Evolutionary conservation across 2,329 filamentous ascomycete species (phyloP).

Genomic region (Coniochaeta hoffmannii): DNA sequence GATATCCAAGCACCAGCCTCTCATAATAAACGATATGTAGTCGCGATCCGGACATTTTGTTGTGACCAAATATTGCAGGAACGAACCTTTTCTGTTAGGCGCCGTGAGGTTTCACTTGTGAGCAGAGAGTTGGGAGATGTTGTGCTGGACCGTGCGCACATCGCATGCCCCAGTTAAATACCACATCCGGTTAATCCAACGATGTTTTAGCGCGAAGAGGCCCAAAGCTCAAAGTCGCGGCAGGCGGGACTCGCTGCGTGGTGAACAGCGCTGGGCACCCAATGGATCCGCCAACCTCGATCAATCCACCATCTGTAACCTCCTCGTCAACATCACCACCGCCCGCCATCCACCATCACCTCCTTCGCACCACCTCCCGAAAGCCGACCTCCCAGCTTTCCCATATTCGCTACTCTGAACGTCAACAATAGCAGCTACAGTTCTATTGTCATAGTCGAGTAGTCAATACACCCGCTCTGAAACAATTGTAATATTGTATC

Average conservation of each 20-base stretch:
- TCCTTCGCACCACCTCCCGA: not conserved
- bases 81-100: not conserved
- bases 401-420: not conserved
- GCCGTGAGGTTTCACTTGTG: not conserved
- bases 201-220: not conserved
- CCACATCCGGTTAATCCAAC: conserved; percentile 2
- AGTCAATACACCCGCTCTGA: not conserved
- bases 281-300: not conserved
- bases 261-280: not conserved
- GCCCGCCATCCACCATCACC: not conserved
- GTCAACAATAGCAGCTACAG: not conserved
- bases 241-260: not conserved
- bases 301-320: not conserved
- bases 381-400: not conserved
- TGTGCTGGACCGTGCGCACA: not conserved
- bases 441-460: not conserved
- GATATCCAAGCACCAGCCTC: not conserved
- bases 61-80: not conserved
- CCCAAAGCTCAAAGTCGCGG: not conserved
- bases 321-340: not conserved
- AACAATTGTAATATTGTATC: not conserved
- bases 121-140: not conserved
- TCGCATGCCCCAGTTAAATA: not conserved
- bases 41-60: not conserved
- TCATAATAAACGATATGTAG: not conserved